Percentiles rank a stretch among this genome's conserved stretches.
Conservation (phyloP, 78 protist species). For the Dictyostelium brefeldianum region DNA sequence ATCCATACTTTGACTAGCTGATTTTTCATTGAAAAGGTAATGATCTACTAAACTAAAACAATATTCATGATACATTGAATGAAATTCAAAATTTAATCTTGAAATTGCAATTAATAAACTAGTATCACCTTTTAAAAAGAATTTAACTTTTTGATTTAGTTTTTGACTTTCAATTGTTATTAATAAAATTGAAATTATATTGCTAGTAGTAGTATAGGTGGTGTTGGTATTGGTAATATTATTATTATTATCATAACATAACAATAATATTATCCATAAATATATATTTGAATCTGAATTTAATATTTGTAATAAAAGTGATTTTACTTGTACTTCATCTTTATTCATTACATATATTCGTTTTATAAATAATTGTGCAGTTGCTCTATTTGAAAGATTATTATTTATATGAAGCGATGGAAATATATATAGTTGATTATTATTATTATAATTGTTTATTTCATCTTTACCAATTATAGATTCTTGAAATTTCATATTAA, state of each 20-base stretch:
- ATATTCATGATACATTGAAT: not conserved
- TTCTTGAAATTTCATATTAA: conserved; percentile 9
- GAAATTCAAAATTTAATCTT: conserved; percentile 6
- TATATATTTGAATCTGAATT: not conserved
- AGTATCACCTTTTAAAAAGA: not conserved
- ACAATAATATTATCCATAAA: conserved; percentile 3
- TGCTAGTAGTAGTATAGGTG: too few species aligned
- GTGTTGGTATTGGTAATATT: not conserved
- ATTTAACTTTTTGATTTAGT: conserved; percentile 1
- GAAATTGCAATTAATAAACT: not conserved
- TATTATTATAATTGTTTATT: not conserved
- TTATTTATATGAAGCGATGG: not conserved
- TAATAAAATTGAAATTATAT: not conserved
- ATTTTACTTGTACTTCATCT: not conserved
- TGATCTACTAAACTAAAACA: not conserved
- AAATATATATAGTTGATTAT: not conserved
- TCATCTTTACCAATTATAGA: not conserved
- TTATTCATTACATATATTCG: not conserved
- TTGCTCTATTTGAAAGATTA: not conserved
- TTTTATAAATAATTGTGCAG: not conserved
- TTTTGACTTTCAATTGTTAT: not conserved
- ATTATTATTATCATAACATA: not conserved
- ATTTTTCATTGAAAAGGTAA: not conserved
- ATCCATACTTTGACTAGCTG: not conserved
- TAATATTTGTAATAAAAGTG: not conserved